Evolutionary conservation across 768 basidiomycete species (phyloP), one percentile per base, ranked within the genome.

Genomic region (Gymnopilus dilepis): DNA sequence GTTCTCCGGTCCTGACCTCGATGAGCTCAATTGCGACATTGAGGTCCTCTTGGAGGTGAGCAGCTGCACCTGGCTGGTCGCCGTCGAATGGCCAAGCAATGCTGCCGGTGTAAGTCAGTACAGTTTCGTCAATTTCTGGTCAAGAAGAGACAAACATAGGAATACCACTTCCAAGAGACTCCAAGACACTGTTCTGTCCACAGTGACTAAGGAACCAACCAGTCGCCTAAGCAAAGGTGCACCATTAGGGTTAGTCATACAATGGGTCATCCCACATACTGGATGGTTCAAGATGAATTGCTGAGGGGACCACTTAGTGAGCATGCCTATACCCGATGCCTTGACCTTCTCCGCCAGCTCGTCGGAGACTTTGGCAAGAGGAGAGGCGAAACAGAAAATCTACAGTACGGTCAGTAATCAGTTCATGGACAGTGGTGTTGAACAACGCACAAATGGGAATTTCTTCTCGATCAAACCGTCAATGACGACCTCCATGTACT

Each of bases 401-500:
- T 65, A 8, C 11, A n/a, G 42, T 0, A 19, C 5, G 45, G 12
- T 8, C 5, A 37, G 9, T 15, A 8, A 2, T 37, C 34, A 8
- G 34, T 37, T 11, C 15, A 37, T 1, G 19, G 7, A 21, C 19
- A 47, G 6, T 8, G 26, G 19, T 21, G 11, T 45, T 11, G 34
- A 37, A 37, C 15, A 37, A 66, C 56, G 30, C 28, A 66, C 65
- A 28, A 66, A 66, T 38, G 65, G 62, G 22, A 63, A 30, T 38
- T 61, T 48, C 31, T 63, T 66, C 30, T 66, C 65, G 17, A 63
- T 41, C 17, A 66, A 45, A 21, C 42, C 59, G 5, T 61, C 43
- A 13, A 66, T 56, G 6, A 66, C 17, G 12, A 63, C 65, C 6
- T 66, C 65, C 12, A 66, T 30, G 26, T 66, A 63, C 9, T 61